phyloP scores from a whole-genome alignment of 2,329 filamentous ascomycete genomes.

The Penicillium vulpinum region DNA sequence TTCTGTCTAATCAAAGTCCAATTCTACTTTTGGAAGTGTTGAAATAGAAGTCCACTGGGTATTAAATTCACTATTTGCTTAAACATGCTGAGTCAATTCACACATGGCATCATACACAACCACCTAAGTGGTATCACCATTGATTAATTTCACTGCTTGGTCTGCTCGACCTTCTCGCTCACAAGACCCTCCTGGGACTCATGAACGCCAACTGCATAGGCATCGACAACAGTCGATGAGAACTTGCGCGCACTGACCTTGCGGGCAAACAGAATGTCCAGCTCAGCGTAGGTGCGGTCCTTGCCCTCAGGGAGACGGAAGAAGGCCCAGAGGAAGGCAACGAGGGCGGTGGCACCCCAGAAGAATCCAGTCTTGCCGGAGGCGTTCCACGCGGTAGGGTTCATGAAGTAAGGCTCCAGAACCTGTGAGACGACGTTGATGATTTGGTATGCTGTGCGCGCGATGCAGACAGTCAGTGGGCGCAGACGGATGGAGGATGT shows the following conservation, averaged over 20 bases:
- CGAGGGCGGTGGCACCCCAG: slow-evolving; percentile 34
- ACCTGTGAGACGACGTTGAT: slow-evolving; percentile 50
- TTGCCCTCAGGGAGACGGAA: slow-evolving; percentile 43
- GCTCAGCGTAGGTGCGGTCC: slow-evolving; percentile 41
- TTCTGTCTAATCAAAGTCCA: too few species aligned
- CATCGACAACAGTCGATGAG: slow-evolving; percentile 20
- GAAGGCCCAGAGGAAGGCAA: slow-evolving; percentile 38
- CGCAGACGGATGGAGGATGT: slow-evolving; percentile 56
- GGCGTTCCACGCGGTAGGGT: slow-evolving; percentile 39
- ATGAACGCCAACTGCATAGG: slow-evolving; percentile 12
- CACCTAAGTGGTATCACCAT: background rate
- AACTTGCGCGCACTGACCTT: slow-evolving; percentile 40
- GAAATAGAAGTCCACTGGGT: background rate
- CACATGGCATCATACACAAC: background rate
- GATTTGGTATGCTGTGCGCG: slow-evolving; percentile 54
- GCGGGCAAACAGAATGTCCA: slow-evolving; percentile 45
- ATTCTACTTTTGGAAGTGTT: background rate
- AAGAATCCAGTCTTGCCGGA: slow-evolving; percentile 45
- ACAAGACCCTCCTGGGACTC: slow-evolving; percentile 22
- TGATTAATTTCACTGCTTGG: slow-evolving; percentile 8
- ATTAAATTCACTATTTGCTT: background rate
- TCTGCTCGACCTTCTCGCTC: slow-evolving; percentile 4
- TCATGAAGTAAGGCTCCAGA: slow-evolving; percentile 37
- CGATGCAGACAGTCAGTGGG: slow-evolving; percentile 57
- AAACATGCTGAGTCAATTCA: background rate